A percentile compares a stretch with the other conserved stretches of the same genome.
These are phyloP conservation scores for Morella rubra DNA, from an alignment of 306 rosid species.

Conservation along the genomic window DNA sequence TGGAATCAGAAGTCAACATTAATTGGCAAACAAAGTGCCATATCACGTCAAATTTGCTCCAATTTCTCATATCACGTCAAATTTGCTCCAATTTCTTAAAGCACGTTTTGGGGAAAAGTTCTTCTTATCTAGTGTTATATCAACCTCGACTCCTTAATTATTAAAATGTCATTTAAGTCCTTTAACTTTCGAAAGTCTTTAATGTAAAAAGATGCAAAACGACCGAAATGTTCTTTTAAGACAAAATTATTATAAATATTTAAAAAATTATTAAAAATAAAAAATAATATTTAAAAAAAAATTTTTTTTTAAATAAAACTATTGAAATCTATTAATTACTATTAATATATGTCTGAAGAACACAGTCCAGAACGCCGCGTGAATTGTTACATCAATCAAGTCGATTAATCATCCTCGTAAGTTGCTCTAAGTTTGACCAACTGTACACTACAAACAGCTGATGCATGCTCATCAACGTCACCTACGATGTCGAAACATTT, in stretches of 20 bases:
- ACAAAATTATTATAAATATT: no score
- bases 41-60: background rate
- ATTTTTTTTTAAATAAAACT: no score
- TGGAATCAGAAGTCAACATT: background rate
- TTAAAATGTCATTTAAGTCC: no score
- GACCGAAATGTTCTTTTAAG: no score
- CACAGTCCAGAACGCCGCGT: slow-evolving; percentile 4
- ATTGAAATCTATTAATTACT: no score
- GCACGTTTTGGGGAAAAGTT: no score
- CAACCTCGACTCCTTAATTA: no score
- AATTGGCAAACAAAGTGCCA: background rate
- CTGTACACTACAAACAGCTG: slow-evolving; percentile 50
- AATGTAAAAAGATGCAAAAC: no score
- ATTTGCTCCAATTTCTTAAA: background rate
- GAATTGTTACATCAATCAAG: background rate
- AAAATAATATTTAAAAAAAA: no score
- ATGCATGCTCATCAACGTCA: slow-evolving; percentile 63
- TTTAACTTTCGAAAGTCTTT: no score
- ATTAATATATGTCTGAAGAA: slow-evolving; percentile 4
- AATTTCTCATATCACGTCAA: background rate
- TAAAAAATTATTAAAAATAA: no score
- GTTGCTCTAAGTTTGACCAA: slow-evolving; percentile 43
- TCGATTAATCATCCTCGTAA: slow-evolving; percentile 52
- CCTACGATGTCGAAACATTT: slow-evolving; percentile 54
- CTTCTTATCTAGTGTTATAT: no score